Base-by-base conservation (phyloP, 1,284 basidiomycete genomes). In the Naganishia cerealis region DNA sequence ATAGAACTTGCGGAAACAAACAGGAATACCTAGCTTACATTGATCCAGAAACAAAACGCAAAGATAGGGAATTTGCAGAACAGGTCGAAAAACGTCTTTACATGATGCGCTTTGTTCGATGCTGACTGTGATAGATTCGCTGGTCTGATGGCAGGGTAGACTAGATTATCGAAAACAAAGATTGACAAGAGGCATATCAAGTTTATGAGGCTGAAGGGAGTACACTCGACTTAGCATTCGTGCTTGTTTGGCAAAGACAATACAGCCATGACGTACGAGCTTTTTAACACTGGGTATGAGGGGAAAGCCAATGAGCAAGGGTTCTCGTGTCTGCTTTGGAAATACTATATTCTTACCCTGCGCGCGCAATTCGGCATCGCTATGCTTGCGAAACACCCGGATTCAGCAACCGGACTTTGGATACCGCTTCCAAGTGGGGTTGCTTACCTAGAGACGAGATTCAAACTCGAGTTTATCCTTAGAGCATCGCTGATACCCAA, bases 41-140 rank as follows among this genome's bases (percentile, higher is more conserved):
- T 81, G 70, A 80, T 71, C 75, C 75, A 77, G 71, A 80, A 80
- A 67, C 79, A 80, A 12, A 76, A 72, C 1, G 75, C 75, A 65
- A 81, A 80, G 13, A 80, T 75, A 0, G 80, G 80, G 74, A 77
- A 81, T 53, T 75, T 77, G 24, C 80, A 71, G 18, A 81, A 68
- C 26, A 79, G 63, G 50, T 81, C 79, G 71, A 79, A 81, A 75
- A 78, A 79, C 66, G 78, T 71, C 3, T 79, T 75, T 10, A 79
- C 75, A 54, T 75, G 73, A 18, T 75, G 68, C 3, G 77, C 74
- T 26, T 70, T 69, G 40, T 67, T 48, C 4, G 71, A 59, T 38
- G 72, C 57, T 42, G 56, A 55, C 42, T 21, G 65, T 15, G 69
- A 53, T 57, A 63, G 15, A 50, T 63, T n/a, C 65, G 63, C 24